phyloP scores from a whole-genome alignment of 371 early-diverging fungal genomes.

The Apophysomyces elegans region DNA sequence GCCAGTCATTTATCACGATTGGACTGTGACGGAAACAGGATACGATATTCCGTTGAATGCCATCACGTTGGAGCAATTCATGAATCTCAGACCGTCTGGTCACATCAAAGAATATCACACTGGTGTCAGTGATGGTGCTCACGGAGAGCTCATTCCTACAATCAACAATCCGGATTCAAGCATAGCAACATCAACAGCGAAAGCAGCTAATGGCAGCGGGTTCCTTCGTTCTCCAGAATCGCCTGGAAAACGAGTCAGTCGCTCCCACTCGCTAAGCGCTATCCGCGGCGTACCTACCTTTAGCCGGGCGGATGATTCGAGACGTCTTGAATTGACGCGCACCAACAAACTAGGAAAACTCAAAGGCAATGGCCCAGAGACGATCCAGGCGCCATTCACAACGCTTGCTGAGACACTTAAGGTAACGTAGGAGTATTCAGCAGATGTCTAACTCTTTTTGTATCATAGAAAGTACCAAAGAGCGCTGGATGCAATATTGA shows the following conservation, averaged over 20 bases:
- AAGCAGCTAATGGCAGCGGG: background rate
- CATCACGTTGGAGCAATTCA: constrained; percentile 78
- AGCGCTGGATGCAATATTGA: constrained; percentile 94
- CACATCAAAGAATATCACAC: constrained; percentile 55
- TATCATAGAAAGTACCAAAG: constrained; percentile 66
- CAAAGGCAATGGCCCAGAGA: constrained; percentile 72
- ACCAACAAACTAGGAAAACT: constrained; percentile 50
- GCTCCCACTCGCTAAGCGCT: constrained; percentile 60
- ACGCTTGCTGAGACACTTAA: constrained; percentile 82
- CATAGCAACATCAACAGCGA: background rate
- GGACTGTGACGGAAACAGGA: constrained; percentile 88
- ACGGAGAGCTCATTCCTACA: constrained; percentile 30
- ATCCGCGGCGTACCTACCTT: constrained; percentile 26
- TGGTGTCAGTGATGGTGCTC: constrained; percentile 42
- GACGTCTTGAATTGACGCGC: constrained; percentile 36
- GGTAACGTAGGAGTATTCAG: constrained; percentile 33
- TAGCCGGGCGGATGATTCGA: constrained; percentile 30
- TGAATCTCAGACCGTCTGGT: constrained; percentile 56
- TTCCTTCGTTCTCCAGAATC: constrained; percentile 2
- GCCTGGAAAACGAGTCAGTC: constrained; percentile 33
- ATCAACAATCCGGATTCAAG: constrained; percentile 10
- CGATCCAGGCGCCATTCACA: constrained; percentile 82
- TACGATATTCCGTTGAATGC: constrained; percentile 77
- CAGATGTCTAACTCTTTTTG: constrained; percentile 1
- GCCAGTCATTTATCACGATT: constrained; percentile 97